Conservation (phyloP, 2,329 filamentous ascomycete genomes). For the Capronia americana region DNA sequence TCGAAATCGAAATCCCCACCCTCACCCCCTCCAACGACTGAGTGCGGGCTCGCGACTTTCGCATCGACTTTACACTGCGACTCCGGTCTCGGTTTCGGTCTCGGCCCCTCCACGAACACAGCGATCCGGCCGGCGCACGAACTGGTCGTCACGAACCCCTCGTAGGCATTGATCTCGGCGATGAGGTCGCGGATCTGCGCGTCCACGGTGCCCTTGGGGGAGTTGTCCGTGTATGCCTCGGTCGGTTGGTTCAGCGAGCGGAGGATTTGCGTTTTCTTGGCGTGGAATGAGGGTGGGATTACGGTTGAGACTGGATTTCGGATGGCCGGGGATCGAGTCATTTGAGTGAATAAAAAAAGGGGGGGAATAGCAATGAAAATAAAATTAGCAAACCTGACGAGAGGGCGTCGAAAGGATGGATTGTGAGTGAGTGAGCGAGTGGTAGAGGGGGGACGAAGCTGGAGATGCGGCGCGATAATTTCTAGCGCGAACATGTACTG, state of each 20-base stretch:
- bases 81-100: too few species aligned
- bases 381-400: neutral
- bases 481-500: neutral
- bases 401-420: neutral
- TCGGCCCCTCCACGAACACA: conserved; percentile 83
- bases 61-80: conserved; percentile 16
- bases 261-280: conserved; percentile 76
- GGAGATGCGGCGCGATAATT: neutral
- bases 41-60: neutral
- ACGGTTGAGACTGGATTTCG: neutral
- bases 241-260: conserved; percentile 71
- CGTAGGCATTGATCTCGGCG: conserved; percentile 70
- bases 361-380: neutral
- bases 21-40: neutral
- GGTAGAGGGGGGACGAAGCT: neutral
- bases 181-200: conserved; percentile 78
- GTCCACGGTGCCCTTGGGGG: conserved; percentile 88
- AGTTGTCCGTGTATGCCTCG: conserved; percentile 77
- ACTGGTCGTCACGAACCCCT: conserved; percentile 86
- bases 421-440: neutral
- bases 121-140: conserved; percentile 88
- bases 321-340: conserved; percentile 9
- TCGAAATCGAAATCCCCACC: too few species aligned
- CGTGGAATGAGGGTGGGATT: conserved; percentile 54
- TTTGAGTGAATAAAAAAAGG: neutral